These are phyloP conservation scores for Fusarium pininemorale DNA, from an alignment of 2,329 filamentous ascomycete genomes.

Conservation along the genomic window DNA sequence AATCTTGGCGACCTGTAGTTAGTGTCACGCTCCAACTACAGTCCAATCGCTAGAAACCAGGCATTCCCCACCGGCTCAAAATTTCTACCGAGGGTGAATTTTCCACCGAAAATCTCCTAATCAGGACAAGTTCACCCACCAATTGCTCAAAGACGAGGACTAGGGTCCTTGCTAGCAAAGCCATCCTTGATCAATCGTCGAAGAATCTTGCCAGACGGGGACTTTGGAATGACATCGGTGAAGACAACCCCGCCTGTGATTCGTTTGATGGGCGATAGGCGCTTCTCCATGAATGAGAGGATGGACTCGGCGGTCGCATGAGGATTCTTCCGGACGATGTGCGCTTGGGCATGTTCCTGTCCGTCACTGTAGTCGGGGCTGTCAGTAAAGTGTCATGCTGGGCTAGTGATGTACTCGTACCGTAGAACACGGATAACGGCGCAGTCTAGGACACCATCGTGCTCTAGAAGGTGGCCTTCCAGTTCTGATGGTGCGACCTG, in stretches of 20 bases:
- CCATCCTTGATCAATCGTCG: not conserved
- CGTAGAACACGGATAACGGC: slow-evolving; percentile 3
- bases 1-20: not conserved
- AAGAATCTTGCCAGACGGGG: slow-evolving; percentile 9
- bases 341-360: slow-evolving; percentile 1
- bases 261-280: not conserved
- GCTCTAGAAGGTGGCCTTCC: slow-evolving; percentile 2
- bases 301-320: not conserved
- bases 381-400: too few relatives aligned
- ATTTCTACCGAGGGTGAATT: not conserved
- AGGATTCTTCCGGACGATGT: not conserved
- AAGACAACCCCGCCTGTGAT: slow-evolving; percentile 1
- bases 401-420: not conserved
- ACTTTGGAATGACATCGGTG: not conserved
- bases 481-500: slow-evolving; percentile 17
- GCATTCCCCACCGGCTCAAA: not conserved
- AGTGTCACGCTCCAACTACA: not conserved
- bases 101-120: not conserved
- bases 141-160: not conserved
- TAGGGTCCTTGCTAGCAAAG: not conserved
- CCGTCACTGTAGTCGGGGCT: not conserved
- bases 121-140: not conserved
- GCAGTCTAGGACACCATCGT: not conserved
- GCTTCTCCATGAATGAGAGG: not conserved
- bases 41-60: not conserved